Base-by-base conservation (phyloP, 495 filamentous ascomycete species). In the Umbilicaria muhlenbergii region DNA sequence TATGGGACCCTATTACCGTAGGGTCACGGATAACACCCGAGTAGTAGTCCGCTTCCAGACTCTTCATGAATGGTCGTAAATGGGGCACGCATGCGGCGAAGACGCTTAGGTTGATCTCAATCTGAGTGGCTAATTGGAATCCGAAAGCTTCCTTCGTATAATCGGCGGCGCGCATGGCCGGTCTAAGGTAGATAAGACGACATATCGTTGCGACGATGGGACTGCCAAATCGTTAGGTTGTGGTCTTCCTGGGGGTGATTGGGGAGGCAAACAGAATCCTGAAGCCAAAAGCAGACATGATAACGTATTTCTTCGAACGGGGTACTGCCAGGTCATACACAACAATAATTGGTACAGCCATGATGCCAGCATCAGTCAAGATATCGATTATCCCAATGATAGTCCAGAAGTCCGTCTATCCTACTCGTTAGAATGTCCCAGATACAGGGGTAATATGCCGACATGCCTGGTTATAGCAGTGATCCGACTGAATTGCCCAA, bases 401-500 rank as follows among this genome's bases (percentile, higher is more conserved):
- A 36, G 31, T 33, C 46, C 50, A 52, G 46, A 49, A 49, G 3
- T 18, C 19, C 18, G 40, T 39, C 45, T 44, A 11, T 15, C 21
- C 2, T 7, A 6, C 8, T 28, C 8, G 24, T 28, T 4, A 28
- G 8, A 5, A 28, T 0, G 24, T 28, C 8, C 15, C 13, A 11
- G 34, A 43, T 24, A 34, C 36, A 8, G 34, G 11, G 15, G 1
- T 6, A 28, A 28, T 7, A 6, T 6, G 5, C 24, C 1, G 24
- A 28, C 45, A 38, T 45, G 52, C 56, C 16, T 38, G 41, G 41
- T 57, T 50, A 38, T 51, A 47, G 39, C 56, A 59, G 34, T 49
- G 36, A 32, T 48, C 41, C 3, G 49, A 48, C 13, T 57, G 24
- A 21, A 49, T 47, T 32, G 49, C 47, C 51, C 56, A 59, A 40